These are phyloP conservation scores for Nowakowskiella sp. DNA, from an alignment of 192 early-diverging fungal species.

Conservation along the genomic window DNA sequence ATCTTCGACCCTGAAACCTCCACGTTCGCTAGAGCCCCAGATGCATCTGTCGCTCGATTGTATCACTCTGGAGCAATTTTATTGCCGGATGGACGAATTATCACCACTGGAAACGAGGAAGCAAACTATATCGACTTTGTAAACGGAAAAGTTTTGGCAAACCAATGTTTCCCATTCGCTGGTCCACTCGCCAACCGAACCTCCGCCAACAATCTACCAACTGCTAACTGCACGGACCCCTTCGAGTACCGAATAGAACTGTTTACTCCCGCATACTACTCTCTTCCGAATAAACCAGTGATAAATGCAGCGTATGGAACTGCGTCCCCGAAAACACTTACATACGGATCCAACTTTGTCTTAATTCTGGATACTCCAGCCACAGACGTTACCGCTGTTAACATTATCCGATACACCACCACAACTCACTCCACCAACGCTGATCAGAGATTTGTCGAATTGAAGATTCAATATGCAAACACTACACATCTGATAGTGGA, in stretches of 20 bases:
- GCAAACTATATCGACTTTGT: background rate
- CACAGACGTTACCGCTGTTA: constrained; percentile 14
- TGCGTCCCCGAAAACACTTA: constrained; percentile 9
- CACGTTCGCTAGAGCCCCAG: no score
- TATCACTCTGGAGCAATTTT: constrained; percentile 10
- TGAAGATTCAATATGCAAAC: constrained; percentile 7
- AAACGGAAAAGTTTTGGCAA: background rate
- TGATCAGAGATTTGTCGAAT: constrained; percentile 34
- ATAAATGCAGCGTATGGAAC: no score
- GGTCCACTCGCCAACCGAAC: no score
- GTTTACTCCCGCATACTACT: constrained; percentile 13
- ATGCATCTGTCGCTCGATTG: constrained; percentile 6
- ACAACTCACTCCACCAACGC: constrained; percentile 36
- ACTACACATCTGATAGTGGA: constrained; percentile 8
- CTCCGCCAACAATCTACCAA: no score
- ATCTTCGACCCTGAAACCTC: constrained; percentile 21
- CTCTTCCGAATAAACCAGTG: constrained; percentile 1
- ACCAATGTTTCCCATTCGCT: constrained; percentile 2
- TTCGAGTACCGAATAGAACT: constrained; percentile 15
- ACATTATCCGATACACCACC: constrained; percentile 24
- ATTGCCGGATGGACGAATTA: background rate
- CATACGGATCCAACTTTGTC: constrained; percentile 14
- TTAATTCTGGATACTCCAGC: constrained; percentile 12
- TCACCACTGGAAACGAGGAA: background rate
- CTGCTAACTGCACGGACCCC: constrained; percentile 11